Percentiles rank a stretch among this genome's conserved stretches.
These are phyloP conservation scores for Rosa rugosa DNA, from an alignment of 306 rosid genomes.

Conservation along the genomic window DNA sequence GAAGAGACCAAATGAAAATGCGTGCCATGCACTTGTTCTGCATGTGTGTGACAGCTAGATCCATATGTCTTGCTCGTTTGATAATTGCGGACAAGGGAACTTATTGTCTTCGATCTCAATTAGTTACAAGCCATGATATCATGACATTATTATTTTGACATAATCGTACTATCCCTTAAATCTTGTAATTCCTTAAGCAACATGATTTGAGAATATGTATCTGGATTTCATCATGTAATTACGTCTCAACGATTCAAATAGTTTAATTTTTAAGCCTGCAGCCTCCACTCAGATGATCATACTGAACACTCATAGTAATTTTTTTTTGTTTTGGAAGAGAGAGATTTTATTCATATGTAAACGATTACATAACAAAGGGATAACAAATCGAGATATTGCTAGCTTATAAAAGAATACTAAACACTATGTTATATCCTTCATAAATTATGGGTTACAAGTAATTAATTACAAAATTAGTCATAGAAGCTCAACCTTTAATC, in stretches of 20 bases:
- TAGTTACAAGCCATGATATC: not conserved
- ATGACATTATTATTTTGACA: not conserved
- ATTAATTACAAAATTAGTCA: not conserved
- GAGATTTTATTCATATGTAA: not conserved
- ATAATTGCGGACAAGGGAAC: slow-evolving; percentile 4
- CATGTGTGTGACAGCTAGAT: slow-evolving; percentile 29
- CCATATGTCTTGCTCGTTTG: not conserved
- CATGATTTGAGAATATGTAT: not conserved
- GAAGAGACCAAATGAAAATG: slow-evolving; percentile 17
- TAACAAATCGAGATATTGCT: not conserved
- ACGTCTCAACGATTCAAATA: not conserved
- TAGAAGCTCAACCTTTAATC: too few relatives aligned
- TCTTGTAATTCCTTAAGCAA: not conserved
- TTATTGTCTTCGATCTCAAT: not conserved
- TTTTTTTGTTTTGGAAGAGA: not conserved
- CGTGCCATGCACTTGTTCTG: slow-evolving; percentile 19
- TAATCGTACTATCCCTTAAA: not conserved
- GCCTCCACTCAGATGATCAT: not conserved
- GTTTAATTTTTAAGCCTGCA: not conserved
- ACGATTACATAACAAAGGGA: too few relatives aligned
- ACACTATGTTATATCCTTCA: not conserved
- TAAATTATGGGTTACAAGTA: not conserved
- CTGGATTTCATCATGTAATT: not conserved
- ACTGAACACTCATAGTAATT: not conserved
- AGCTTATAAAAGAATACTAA: not conserved